Evolutionary conservation across 805 yeast species (phyloP).

Genomic region (Pichia ethanolica): DNA sequence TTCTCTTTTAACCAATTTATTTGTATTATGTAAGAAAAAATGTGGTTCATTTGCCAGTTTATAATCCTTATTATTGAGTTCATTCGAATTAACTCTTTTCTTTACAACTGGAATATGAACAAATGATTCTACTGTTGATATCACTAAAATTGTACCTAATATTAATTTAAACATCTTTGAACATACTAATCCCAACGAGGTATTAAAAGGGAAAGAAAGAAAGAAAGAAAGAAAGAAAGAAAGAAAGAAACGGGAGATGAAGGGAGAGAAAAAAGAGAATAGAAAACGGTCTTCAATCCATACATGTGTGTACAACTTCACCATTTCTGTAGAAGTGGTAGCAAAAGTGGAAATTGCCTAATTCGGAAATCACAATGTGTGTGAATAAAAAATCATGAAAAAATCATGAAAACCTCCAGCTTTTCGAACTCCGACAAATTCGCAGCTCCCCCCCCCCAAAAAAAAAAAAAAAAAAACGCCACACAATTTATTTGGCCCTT

Average conservation of each 20-base stretch:
- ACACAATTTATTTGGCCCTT: too few species aligned
- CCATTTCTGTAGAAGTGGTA: too few species aligned
- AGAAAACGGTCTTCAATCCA: neutral
- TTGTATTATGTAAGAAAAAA: neutral
- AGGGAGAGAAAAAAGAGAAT: neutral
- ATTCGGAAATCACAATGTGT: neutral
- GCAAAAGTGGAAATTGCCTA: neutral
- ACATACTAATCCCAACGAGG: too few species aligned
- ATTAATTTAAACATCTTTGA: neutral
- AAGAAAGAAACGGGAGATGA: neutral
- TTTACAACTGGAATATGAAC: neutral
- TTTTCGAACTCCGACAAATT: too few species aligned
- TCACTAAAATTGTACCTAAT: neutral
- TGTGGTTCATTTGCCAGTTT: neutral
- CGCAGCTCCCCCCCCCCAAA: too few species aligned
- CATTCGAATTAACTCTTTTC: neutral
- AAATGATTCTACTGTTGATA: neutral
- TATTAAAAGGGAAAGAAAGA: neutral
- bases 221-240: neutral
- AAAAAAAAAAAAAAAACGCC: too few species aligned
- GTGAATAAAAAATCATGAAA: too few species aligned
- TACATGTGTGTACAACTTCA: too few species aligned
- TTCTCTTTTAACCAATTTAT: slow-evolving; percentile 2
- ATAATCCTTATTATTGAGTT: neutral
- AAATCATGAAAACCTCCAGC: too few species aligned